Percentiles rank a stretch among this genome's conserved stretches.
These are phyloP conservation scores for Trichoderma aggressivum DNA, from an alignment of 2,329 filamentous ascomycete species.

Conservation along the genomic window DNA sequence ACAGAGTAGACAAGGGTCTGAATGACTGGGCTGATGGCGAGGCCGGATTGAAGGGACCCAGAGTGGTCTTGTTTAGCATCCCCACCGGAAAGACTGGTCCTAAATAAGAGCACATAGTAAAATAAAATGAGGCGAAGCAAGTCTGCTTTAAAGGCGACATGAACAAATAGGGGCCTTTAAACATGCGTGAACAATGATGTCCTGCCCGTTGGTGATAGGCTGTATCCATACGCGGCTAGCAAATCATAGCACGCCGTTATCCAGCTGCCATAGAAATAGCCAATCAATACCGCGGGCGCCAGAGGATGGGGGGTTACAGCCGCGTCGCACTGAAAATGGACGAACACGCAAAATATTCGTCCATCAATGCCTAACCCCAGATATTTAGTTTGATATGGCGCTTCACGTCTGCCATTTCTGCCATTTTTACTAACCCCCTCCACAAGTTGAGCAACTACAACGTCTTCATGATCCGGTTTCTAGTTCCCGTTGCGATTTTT, in stretches of 20 bases:
- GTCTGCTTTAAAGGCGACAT: not conserved
- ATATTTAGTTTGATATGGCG: not conserved
- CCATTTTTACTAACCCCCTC: not conserved
- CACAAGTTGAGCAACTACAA: not conserved
- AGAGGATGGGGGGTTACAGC: too few species aligned
- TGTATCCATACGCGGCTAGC: not conserved
- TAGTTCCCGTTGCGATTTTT: not conserved
- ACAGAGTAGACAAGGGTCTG: slow-evolving; percentile 71
- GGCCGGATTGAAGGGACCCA: slow-evolving; percentile 46
- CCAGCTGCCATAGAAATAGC: too few species aligned
- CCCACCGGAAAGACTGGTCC: slow-evolving; percentile 45
- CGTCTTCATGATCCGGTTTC: not conserved
- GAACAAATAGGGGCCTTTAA: not conserved
- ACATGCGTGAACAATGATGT: not conserved
- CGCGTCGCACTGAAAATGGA: not conserved
- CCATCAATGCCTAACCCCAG: too few species aligned
- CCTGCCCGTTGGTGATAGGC: not conserved
- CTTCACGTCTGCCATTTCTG: not conserved
- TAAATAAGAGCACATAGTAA: slow-evolving; percentile 18
- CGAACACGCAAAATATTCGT: too few species aligned
- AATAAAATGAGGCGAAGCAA: not conserved
- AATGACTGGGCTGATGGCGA: slow-evolving; percentile 48
- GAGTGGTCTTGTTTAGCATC: slow-evolving; percentile 54
- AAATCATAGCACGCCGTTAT: too few species aligned
- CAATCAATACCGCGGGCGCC: too few species aligned